A percentile compares a stretch with the other conserved stretches of the same genome.
These are phyloP conservation scores for Ascochyta fabae DNA, from an alignment of 2,329 filamentous ascomycete genomes.

Conservation along the genomic window DNA sequence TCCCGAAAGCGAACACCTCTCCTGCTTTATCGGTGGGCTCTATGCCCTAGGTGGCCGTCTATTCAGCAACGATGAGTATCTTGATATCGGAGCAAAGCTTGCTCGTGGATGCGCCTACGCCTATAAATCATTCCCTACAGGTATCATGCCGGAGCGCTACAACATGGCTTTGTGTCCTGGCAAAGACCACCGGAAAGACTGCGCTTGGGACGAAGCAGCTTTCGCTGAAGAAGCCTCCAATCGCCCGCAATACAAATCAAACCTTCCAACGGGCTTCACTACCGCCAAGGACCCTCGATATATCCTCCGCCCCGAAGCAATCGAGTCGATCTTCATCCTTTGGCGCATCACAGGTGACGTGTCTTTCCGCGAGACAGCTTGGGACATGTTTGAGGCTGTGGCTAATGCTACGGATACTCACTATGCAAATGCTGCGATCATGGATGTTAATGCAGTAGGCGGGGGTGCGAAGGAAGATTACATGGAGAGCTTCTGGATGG, in stretches of 20 bases:
- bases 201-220: conserved; percentile 59
- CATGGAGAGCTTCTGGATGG: conserved; percentile 59
- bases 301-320: conserved; percentile 60
- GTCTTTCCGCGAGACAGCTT: conserved; percentile 50
- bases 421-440: conserved; percentile 53
- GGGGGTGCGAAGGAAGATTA: conserved; percentile 45
- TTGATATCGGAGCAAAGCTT: conserved; percentile 61
- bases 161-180: conserved; percentile 57
- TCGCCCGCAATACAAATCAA: conserved; percentile 30
- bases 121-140: conserved; percentile 61
- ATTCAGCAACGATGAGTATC: conserved; percentile 59
- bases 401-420: conserved; percentile 49
- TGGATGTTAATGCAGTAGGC: conserved; percentile 48
- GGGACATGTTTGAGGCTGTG: conserved; percentile 55
- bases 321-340: conserved; percentile 64
- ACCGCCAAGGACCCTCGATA: conserved; percentile 52
- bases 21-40: conserved; percentile 67
- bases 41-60: conserved; percentile 63
- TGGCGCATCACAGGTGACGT: conserved; percentile 63
- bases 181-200: conserved; percentile 38
- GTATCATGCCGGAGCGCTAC: conserved; percentile 67
- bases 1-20: conserved; percentile 63
- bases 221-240: conserved; percentile 50
- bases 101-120: conserved; percentile 67
- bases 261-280: conserved; percentile 52